Conservation (phyloP, 2,329 filamentous ascomycete genomes). For the Cladobotryum protrusum region DNA sequence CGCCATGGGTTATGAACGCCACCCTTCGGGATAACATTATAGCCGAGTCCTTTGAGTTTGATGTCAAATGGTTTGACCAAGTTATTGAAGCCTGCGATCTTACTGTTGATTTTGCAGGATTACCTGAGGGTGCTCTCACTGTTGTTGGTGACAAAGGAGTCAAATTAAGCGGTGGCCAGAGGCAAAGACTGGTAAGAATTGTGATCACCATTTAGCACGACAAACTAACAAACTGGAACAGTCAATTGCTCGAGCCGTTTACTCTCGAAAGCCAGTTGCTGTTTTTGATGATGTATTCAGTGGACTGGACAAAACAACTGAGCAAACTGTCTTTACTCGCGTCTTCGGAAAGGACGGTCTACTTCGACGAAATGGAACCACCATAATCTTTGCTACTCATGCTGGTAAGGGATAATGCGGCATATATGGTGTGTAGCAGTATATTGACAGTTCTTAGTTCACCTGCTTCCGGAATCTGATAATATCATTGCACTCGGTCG, state of each 20-base stretch:
- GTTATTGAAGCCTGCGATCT: slow-evolving; percentile 31
- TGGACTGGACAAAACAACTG: slow-evolving; percentile 35
- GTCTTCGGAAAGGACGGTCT: slow-evolving; percentile 33
- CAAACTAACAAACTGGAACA: slow-evolving; percentile 3
- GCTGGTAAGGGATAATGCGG: slow-evolving; percentile 15
- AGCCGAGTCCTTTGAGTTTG: slow-evolving; percentile 23
- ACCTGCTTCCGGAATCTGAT: slow-evolving; percentile 33
- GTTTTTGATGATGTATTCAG: slow-evolving; percentile 36
- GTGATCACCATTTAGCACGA: neutral
- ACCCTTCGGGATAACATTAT: slow-evolving; percentile 30
- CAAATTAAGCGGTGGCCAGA: slow-evolving; percentile 30
- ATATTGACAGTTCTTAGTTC: slow-evolving; percentile 13
- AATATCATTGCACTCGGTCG: slow-evolving; percentile 37
- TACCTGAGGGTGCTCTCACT: slow-evolving; percentile 21
- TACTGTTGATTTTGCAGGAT: slow-evolving; percentile 19
- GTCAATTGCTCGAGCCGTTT: slow-evolving; percentile 29
- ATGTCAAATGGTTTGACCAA: slow-evolving; percentile 25
- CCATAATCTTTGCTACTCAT: slow-evolving; percentile 30
- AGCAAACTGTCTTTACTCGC: slow-evolving; percentile 32
- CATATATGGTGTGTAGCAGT: too few species aligned
- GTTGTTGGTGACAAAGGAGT: slow-evolving; percentile 27
- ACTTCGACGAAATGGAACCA: slow-evolving; percentile 23
- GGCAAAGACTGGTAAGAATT: slow-evolving; percentile 26
- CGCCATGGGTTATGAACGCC: slow-evolving; percentile 29
- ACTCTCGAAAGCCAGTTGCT: slow-evolving; percentile 26